Conservation (phyloP, 805 yeast genomes). For the Spathaspora sp. region DNA sequence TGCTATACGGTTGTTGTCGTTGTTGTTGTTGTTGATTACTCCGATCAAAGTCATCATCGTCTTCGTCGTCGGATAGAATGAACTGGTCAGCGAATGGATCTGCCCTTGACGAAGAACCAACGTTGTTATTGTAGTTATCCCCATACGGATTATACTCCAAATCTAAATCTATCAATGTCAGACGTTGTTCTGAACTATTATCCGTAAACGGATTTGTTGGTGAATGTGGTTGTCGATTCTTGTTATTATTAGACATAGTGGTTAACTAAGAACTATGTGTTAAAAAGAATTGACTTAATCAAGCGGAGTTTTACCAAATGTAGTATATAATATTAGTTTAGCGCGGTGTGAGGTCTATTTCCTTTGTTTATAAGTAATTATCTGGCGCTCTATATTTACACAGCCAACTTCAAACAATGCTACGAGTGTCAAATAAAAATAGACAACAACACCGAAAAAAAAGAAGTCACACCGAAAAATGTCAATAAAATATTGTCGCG, state of each 20-base stretch:
- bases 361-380: background rate
- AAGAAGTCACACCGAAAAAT: background rate
- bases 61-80: slow-evolving; percentile 34
- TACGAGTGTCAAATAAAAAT: no score
- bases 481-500: background rate
- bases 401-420: background rate
- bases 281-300: background rate
- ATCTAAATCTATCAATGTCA: slow-evolving; percentile 25
- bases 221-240: slow-evolving; percentile 2
- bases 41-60: slow-evolving; percentile 9
- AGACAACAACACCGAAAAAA: background rate
- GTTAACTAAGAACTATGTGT: background rate
- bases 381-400: background rate
- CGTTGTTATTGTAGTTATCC: background rate
- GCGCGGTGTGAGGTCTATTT: background rate
- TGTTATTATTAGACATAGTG: background rate
- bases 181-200: background rate
- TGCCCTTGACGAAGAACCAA: slow-evolving; percentile 4
- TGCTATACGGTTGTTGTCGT: background rate
- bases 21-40: background rate
- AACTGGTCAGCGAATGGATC: slow-evolving; percentile 34
- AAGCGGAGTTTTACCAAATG: background rate
- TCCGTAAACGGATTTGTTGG: background rate
- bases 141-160: slow-evolving; percentile 12
- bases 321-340: background rate